phyloP scores from a whole-genome alignment of 768 basidiomycete genomes.

The Boletus fagicola region DNA sequence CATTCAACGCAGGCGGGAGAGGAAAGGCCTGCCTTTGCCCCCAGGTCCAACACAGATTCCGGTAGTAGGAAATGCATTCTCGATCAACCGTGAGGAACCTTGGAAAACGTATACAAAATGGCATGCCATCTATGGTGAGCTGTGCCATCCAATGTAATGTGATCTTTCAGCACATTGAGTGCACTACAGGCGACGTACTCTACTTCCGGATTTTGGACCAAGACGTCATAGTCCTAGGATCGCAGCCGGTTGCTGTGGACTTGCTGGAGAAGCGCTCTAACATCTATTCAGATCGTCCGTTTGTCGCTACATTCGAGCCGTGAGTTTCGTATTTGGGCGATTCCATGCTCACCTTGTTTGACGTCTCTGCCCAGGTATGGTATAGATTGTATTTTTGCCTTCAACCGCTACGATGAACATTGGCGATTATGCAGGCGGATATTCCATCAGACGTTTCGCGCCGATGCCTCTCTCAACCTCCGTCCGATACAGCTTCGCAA shows the following conservation, averaged over 20 bases:
- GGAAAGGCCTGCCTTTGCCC: neutral
- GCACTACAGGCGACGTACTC: neutral
- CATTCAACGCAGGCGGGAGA: neutral
- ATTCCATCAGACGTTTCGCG: slow-evolving; percentile 9
- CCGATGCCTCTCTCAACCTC: neutral
- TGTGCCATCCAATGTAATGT: no score
- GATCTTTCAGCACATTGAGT: neutral
- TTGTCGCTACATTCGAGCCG: neutral
- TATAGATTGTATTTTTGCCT: neutral
- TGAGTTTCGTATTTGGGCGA: neutral
- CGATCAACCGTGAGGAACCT: neutral
- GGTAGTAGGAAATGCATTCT: neutral
- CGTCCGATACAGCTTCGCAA: slow-evolving; percentile 8
- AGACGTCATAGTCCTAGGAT: neutral
- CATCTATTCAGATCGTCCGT: neutral
- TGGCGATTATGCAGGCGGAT: slow-evolving; percentile 12
- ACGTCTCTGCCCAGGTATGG: slow-evolving; percentile 2
- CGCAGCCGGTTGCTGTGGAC: neutral
- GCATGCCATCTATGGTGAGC: neutral
- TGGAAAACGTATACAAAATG: neutral
- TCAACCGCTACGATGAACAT: slow-evolving; percentile 6
- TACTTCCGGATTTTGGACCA: neutral
- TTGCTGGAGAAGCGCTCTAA: neutral
- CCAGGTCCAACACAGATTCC: neutral
- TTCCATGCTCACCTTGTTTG: neutral